phyloP scores from a whole-genome alignment of 202 grass and related monocot genomes.

The Cymbopogon flexuosus region DNA sequence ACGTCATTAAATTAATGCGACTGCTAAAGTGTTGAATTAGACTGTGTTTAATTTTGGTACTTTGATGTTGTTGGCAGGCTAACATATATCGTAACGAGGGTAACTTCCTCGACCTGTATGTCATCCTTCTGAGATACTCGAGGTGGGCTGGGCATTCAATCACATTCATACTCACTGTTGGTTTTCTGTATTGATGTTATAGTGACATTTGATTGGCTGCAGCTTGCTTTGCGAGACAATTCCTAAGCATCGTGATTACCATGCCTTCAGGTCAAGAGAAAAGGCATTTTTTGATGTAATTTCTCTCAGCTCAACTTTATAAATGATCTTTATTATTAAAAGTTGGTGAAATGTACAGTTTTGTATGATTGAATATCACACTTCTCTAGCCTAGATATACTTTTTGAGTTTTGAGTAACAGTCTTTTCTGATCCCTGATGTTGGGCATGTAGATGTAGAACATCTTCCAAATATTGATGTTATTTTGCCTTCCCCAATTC shows the following conservation, averaged over 20 bases:
- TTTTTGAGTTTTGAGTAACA: background rate
- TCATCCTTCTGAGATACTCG: slow-evolving; percentile 89
- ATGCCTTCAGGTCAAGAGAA: slow-evolving; percentile 50
- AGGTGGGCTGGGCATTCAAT: slow-evolving; percentile 45
- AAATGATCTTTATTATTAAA: slow-evolving; percentile 12
- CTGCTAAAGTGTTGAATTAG: background rate
- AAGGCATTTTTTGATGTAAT: slow-evolving; percentile 48
- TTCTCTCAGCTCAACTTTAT: slow-evolving; percentile 21
- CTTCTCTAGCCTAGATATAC: background rate
- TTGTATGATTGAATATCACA: background rate
- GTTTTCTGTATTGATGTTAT: background rate
- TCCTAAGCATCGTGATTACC: slow-evolving; percentile 76
- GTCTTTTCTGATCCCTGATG: background rate
- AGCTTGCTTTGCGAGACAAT: slow-evolving; percentile 96
- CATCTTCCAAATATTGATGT: background rate
- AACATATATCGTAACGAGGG: slow-evolving; percentile 90
- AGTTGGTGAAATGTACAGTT: background rate
- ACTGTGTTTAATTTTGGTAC: slow-evolving; percentile 19
- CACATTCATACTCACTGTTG: slow-evolving; percentile 14
- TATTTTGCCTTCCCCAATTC: background rate
- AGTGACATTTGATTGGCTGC: slow-evolving; percentile 26
- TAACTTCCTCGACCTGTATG: slow-evolving; percentile 89
- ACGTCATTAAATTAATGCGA: background rate
- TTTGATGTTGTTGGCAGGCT: slow-evolving; percentile 53
- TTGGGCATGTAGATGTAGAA: background rate